phyloP scores from a whole-genome alignment of 2,329 filamentous ascomycete species.

The Colletotrichum sp. region DNA sequence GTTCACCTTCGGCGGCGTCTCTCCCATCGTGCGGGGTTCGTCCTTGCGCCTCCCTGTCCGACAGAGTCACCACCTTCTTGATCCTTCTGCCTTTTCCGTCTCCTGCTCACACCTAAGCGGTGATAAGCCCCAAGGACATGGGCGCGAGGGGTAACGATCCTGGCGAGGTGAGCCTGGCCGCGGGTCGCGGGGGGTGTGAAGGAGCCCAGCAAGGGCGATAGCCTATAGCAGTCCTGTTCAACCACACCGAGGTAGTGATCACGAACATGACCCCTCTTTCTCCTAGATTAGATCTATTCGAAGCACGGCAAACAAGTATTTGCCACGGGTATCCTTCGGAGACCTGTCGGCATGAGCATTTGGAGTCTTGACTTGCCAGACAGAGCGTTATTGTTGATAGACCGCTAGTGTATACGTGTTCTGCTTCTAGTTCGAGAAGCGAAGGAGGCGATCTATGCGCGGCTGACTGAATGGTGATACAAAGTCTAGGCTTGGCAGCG shows the following conservation, averaged over 20 bases:
- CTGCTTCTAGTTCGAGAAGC: background rate
- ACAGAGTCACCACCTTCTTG: background rate
- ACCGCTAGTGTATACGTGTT: background rate
- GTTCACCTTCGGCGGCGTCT: background rate
- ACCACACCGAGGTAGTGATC: background rate
- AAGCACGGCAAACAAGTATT: background rate
- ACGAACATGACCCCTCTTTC: background rate
- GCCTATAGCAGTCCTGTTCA: background rate
- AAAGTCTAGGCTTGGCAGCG: background rate
- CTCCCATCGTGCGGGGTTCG: conserved; percentile 6
- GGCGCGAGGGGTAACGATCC: background rate
- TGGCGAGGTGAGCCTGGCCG: background rate
- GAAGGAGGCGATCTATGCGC: conserved; percentile 2
- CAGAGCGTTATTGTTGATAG: background rate
- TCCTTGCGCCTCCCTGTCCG: background rate
- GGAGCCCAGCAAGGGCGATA: background rate
- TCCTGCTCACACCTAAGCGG: background rate
- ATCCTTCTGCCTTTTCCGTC: background rate
- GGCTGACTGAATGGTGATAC: conserved; percentile 9
- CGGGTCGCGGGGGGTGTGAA: background rate
- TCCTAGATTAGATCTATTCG: background rate
- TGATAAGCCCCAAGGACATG: background rate
- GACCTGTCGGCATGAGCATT: conserved; percentile 16
- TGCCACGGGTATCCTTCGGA: conserved; percentile 5
- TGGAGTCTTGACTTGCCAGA: background rate